phyloP scores from a whole-genome alignment of 2,329 filamentous ascomycete genomes.

The Epicoccum nigrum region DNA sequence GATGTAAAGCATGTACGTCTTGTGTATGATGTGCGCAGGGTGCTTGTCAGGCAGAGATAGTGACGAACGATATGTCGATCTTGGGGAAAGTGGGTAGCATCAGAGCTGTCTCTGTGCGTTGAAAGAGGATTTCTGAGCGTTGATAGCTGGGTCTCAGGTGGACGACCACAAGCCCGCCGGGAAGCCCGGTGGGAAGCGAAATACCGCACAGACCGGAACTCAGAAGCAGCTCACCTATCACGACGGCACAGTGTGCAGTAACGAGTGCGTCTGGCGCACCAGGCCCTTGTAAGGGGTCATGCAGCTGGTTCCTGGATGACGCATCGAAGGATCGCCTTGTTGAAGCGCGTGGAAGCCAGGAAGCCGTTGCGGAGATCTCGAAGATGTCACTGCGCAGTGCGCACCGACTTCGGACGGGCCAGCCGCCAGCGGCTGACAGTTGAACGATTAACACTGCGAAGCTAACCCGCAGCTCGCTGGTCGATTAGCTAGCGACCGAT shows the following conservation, averaged over 20 bases:
- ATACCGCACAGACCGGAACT: slow-evolving; percentile 22
- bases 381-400: slow-evolving; percentile 12
- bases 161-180: slow-evolving; percentile 7
- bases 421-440: not conserved
- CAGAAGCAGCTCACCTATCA: slow-evolving; percentile 28
- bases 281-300: slow-evolving; percentile 40
- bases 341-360: slow-evolving; percentile 10
- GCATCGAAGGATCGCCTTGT: slow-evolving; percentile 25
- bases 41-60: not conserved
- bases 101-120: slow-evolving; percentile 6
- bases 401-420: slow-evolving; percentile 15
- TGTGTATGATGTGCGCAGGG: slow-evolving; percentile 38
- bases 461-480: slow-evolving; percentile 1
- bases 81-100: not conserved
- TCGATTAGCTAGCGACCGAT: not conserved
- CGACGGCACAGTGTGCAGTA: slow-evolving; percentile 27
- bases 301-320: slow-evolving; percentile 44
- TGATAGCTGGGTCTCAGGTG: slow-evolving; percentile 2
- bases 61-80: slow-evolving; percentile 7
- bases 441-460: not conserved
- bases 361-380: slow-evolving; percentile 9
- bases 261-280: slow-evolving; percentile 19
- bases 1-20: slow-evolving; percentile 27
- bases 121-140: not conserved
- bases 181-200: slow-evolving; percentile 21